phyloP scores from a whole-genome alignment of 345 rosid species.

The Lumnitzera racemosa region DNA sequence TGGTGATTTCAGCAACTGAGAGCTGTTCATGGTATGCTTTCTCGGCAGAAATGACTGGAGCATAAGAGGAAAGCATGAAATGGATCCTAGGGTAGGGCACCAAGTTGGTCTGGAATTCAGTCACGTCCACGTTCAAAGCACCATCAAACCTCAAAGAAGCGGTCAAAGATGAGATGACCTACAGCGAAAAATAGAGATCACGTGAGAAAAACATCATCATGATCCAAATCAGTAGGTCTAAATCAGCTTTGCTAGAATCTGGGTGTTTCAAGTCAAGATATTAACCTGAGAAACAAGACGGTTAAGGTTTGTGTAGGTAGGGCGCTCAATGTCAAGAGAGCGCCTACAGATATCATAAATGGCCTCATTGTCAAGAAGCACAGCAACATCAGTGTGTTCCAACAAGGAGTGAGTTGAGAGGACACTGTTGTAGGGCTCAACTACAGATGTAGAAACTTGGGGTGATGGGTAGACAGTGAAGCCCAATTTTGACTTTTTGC shows the following conservation, averaged over 20 bases:
- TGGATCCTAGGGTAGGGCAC: constrained; percentile 82
- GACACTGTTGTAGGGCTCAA: constrained; percentile 78
- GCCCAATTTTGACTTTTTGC: constrained; percentile 67
- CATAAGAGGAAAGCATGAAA: constrained; percentile 80
- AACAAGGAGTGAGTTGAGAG: constrained; percentile 65
- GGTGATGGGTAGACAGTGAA: constrained; percentile 81
- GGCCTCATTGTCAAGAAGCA: constrained; percentile 49
- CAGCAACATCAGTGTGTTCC: constrained; percentile 72
- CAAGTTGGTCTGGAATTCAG: constrained; percentile 74
- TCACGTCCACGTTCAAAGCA: constrained; percentile 71
- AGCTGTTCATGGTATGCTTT: constrained; percentile 51
- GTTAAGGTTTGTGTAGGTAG: constrained; percentile 73
- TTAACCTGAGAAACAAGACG: constrained; percentile 66
- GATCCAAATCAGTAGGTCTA: no score
- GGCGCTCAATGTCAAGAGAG: constrained; percentile 65
- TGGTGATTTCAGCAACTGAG: constrained; percentile 55
- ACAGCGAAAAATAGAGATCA: background rate
- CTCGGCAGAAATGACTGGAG: constrained; percentile 65
- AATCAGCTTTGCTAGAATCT: no score
- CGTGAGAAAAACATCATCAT: background rate
- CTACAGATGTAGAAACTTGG: constrained; percentile 69
- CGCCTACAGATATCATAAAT: constrained; percentile 75
- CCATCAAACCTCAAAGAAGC: constrained; percentile 80
- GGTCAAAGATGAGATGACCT: constrained; percentile 73
- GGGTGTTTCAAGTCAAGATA: no score